Evolutionary conservation across 192 early-diverging fungal species (phyloP).

Genomic region (Dimargaris cristalligena): DNA sequence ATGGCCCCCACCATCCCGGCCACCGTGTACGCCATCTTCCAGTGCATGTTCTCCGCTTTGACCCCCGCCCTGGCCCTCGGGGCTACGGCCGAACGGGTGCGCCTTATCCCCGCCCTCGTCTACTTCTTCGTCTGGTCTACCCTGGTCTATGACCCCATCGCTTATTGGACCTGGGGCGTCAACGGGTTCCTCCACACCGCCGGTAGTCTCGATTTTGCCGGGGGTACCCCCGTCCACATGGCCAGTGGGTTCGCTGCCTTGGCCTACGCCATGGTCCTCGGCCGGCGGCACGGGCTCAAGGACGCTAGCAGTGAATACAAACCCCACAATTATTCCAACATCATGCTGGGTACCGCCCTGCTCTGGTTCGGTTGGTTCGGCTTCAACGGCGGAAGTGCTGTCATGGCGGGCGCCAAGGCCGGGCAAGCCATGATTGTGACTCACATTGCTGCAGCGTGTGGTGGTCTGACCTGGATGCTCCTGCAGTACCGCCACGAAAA

Average conservation of each 20-base stretch:
- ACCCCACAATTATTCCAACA: constrained; percentile 68
- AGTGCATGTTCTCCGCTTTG: constrained; percentile 66
- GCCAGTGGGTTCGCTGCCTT: constrained; percentile 65
- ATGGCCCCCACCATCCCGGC: constrained; percentile 43
- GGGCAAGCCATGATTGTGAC: constrained; percentile 62
- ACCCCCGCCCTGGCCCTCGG: constrained; percentile 56
- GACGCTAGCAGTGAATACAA: constrained; percentile 33
- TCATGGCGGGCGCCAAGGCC: constrained; percentile 49
- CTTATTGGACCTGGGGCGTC: constrained; percentile 68
- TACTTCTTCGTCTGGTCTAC: constrained; percentile 53
- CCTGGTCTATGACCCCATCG: constrained; percentile 52
- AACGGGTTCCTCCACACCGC: constrained; percentile 61
- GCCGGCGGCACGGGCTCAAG: constrained; percentile 44
- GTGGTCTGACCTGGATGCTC: constrained; percentile 51
- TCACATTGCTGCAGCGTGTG: constrained; percentile 50
- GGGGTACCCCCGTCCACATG: constrained; percentile 73
- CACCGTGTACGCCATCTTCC: constrained; percentile 47
- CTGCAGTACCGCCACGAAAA: constrained; percentile 49
- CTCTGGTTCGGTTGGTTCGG: constrained; percentile 89
- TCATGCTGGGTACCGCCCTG: constrained; percentile 63
- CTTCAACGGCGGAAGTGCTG: constrained; percentile 72
- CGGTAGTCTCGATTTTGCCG: constrained; percentile 75
- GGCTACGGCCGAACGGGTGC: constrained; percentile 55
- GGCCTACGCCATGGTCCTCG: constrained; percentile 66
- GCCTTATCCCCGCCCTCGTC: constrained; percentile 41